These are phyloP conservation scores for Alternaria sp. DNA, from an alignment of 2,329 filamentous ascomycete genomes.

Conservation along the genomic window DNA sequence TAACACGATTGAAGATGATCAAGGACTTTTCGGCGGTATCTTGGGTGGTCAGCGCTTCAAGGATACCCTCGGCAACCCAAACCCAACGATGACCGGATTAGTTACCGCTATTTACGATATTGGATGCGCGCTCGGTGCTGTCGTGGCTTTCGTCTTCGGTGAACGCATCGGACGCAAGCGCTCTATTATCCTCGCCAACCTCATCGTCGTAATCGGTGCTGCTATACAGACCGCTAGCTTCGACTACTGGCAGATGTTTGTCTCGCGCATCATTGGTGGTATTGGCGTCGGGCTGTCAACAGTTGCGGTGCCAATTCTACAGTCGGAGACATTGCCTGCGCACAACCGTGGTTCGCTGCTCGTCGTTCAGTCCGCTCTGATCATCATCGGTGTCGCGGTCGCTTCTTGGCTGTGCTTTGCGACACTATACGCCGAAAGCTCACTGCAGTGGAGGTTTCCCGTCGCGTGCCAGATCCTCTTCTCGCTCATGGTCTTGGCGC, in stretches of 20 bases:
- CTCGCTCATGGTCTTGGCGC: constrained; percentile 60
- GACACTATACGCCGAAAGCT: constrained; percentile 16
- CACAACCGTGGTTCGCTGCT: constrained; percentile 22
- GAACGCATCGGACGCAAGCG: constrained; percentile 63
- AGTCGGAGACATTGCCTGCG: constrained; percentile 47
- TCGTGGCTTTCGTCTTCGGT: constrained; percentile 53
- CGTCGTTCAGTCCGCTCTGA: constrained; percentile 19
- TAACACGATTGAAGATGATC: constrained; percentile 21
- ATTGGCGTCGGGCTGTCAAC: constrained; percentile 56
- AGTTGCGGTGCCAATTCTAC: constrained; percentile 53
- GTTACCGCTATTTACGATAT: constrained; percentile 48
- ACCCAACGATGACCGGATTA: constrained; percentile 39
- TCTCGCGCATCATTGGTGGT: constrained; percentile 48
- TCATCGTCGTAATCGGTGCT: constrained; percentile 42
- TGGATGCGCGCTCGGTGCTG: constrained; percentile 51
- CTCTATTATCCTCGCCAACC: constrained; percentile 63
- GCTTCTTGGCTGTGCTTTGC: constrained; percentile 25
- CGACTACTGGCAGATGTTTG: constrained; percentile 40
- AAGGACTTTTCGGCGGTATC: constrained; percentile 35
- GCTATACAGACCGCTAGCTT: constrained; percentile 40
- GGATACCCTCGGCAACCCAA: constrained; percentile 16
- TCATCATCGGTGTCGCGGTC: constrained; percentile 22
- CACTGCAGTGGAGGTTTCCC: constrained; percentile 50
- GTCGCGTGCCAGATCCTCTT: constrained; percentile 63
- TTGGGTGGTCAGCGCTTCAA: constrained; percentile 31